These are phyloP conservation scores for Ogataea minuta DNA, from an alignment of 805 yeast genomes.

Conservation along the genomic window DNA sequence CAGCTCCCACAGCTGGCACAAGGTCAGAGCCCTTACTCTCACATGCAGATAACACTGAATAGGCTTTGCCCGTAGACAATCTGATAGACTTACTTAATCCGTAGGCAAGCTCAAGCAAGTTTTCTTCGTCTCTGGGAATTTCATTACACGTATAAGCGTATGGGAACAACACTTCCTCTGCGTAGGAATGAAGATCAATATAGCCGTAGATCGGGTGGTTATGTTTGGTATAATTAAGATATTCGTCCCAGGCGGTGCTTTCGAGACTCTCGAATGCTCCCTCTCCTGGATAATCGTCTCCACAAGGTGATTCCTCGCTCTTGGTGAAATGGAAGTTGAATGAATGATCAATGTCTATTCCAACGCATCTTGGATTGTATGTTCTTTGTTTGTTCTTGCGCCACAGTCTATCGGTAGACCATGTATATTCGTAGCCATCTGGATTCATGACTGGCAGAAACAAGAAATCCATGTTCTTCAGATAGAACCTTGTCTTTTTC, in stretches of 20 bases:
- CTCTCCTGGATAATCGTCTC: conserved; percentile 81
- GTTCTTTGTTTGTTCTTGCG: conserved; percentile 83
- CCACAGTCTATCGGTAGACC: conserved; percentile 84
- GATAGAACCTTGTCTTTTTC: conserved; percentile 41
- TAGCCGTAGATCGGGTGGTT: conserved; percentile 70
- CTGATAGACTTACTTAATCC: conserved; percentile 77
- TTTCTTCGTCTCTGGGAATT: conserved; percentile 76
- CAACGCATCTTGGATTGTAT: conserved; percentile 62
- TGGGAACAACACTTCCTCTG: conserved; percentile 80
- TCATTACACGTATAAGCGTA: conserved; percentile 77
- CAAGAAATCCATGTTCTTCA: conserved; percentile 64
- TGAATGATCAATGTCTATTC: conserved; percentile 85
- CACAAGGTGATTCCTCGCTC: conserved; percentile 67
- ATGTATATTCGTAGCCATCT: conserved; percentile 84
- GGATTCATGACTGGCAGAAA: conserved; percentile 86
- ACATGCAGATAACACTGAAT: conserved; percentile 75
- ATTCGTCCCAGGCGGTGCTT: conserved; percentile 47
- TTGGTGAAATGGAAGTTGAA: conserved; percentile 71
- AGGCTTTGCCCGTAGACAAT: conserved; percentile 57
- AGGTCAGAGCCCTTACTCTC: conserved; percentile 73
- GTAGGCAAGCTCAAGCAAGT: conserved; percentile 74
- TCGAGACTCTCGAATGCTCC: conserved; percentile 66
- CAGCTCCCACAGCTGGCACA: conserved; percentile 73
- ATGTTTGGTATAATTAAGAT: conserved; percentile 46
- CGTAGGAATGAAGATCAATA: conserved; percentile 80